Evolutionary conservation across 2,329 filamentous ascomycete species (phyloP).

Genomic region (Amesomyces nigricolor): DNA sequence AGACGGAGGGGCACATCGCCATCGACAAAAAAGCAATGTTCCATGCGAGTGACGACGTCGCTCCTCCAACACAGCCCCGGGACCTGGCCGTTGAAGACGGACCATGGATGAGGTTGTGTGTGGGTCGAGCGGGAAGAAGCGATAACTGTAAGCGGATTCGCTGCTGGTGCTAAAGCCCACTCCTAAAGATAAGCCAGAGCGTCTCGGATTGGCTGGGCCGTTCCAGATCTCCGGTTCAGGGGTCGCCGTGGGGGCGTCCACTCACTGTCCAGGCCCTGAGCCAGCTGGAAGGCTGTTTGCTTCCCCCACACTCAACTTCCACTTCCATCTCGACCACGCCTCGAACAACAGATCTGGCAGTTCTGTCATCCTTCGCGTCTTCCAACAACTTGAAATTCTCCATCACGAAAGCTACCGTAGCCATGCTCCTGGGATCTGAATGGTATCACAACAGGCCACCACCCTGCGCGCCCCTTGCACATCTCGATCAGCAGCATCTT

Average conservation of each 20-base stretch:
- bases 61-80: not conserved
- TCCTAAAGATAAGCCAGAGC: not conserved
- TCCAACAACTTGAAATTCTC: too few relatives aligned
- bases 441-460: too few relatives aligned
- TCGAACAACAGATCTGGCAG: too few relatives aligned
- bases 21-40: not conserved
- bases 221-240: not conserved
- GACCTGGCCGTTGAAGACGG: not conserved
- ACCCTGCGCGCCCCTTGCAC: too few relatives aligned
- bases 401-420: not conserved
- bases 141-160: not conserved
- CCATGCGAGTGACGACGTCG: not conserved
- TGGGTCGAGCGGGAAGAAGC: constrained; percentile 3
- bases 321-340: not conserved
- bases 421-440: too few relatives aligned
- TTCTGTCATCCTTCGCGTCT: too few relatives aligned
- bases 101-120: not conserved
- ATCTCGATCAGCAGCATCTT: too few relatives aligned
- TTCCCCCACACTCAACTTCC: not conserved
- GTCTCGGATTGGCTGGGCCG: not conserved
- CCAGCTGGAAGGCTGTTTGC: not conserved
- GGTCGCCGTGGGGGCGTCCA: not conserved
- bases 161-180: not conserved
- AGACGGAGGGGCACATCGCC: too few relatives aligned
- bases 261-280: not conserved